Conservation (phyloP, 345 rosid genomes). For the Physaria fendleri region DNA sequence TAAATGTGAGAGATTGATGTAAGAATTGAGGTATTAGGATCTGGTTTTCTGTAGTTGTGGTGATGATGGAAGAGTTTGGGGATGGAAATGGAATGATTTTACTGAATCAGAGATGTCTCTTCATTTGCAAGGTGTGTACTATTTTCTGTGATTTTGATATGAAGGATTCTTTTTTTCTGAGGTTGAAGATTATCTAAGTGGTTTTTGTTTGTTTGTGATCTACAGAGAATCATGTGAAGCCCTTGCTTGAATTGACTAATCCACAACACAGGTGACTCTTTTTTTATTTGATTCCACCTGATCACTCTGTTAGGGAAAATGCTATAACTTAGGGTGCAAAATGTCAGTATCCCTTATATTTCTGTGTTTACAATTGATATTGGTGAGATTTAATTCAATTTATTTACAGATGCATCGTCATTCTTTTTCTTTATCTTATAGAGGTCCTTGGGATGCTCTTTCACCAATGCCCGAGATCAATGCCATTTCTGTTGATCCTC, state of each 20-base stretch:
- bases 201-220: not conserved
- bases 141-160: not conserved
- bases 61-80: conserved; percentile 85
- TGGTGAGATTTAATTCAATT: not conserved
- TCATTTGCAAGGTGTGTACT: conserved; percentile 44
- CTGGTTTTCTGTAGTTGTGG: conserved; percentile 60
- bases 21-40: no score
- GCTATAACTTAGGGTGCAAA: not conserved
- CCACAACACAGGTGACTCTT: conserved; percentile 86
- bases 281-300: not conserved
- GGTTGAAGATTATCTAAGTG: not conserved
- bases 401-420: not conserved
- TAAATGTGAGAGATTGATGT: not conserved
- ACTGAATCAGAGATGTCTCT: conserved; percentile 35
- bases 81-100: conserved; percentile 87
- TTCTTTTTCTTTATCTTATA: conserved; percentile 16
- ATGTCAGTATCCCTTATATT: not conserved
- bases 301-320: conserved; percentile 1
- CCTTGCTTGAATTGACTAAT: conserved; percentile 65
- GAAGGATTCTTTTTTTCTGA: not conserved
- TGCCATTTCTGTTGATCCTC: conserved; percentile 64
- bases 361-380: not conserved
- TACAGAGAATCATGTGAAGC: conserved; percentile 56
- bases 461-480: conserved; percentile 91
- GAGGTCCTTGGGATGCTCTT: conserved; percentile 98